Evolutionary conservation across 495 filamentous ascomycete species (phyloP), one percentile per base, ranked within the genome.

Genomic region (Cercophora sp.): DNA sequence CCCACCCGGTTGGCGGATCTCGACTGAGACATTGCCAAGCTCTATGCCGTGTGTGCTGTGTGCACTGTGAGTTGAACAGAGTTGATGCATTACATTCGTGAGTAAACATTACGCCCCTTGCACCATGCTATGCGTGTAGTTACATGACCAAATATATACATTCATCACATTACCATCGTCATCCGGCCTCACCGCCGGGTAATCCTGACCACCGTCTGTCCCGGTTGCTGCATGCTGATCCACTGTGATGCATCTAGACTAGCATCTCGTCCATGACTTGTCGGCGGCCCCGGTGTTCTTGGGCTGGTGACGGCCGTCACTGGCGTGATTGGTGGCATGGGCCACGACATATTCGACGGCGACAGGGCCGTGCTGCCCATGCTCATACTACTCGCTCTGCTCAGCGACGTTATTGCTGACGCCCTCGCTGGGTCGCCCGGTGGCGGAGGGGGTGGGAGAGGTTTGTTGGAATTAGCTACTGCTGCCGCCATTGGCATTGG

Each of bases 171-270:
- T 15, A 11, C 22, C 15, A 18, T 39, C 36, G 11, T 39, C 36
- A 19, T 18, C n/a, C n/a, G n/a, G n/a, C n/a, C n/a, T n/a, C n/a
- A n/a, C n/a, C n/a, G n/a, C n/a, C n/a, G n/a, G n/a, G n/a, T 51
- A 19, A 51, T 51, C 13, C 48, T 35, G 15, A 51, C 48, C 16
- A 40, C 36, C 0, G 48, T 51, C 24, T 51, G 19, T 8, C 48
- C 48, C 2, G 48, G 48, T 18, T 51, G 48, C 2, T 51, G 35
- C 48, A 51, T 51, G 9, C 36, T 42, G 36, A 51, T 41, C 16
- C 36, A 51, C 10, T 40, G 48, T 10, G 48, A 51, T 16, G 48
- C 18, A 4, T 25, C 19, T 13, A 48, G 8, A 16, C 46, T 48
- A 22, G 24, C 35, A 2, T 40, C 16, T 16, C 32, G 48, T 4